phyloP scores from a whole-genome alignment of 371 early-diverging fungal genomes.

The Blakeslea trispora region DNA sequence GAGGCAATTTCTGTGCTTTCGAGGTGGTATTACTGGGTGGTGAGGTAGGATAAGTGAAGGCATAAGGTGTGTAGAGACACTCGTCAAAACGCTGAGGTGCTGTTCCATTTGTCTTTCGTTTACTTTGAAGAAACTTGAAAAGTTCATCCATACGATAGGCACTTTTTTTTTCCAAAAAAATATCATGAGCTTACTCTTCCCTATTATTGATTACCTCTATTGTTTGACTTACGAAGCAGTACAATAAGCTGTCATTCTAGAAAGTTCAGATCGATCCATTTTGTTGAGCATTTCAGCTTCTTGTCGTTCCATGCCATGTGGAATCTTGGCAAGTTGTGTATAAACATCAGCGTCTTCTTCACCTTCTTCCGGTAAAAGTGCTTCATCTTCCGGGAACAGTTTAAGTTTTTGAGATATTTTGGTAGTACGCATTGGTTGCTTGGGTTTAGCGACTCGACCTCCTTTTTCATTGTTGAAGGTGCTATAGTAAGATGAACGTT shows the following conservation, averaged over 20 bases:
- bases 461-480: conserved; percentile 18
- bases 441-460: conserved; percentile 27
- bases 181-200: not conserved
- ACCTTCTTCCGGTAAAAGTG: conserved; percentile 19
- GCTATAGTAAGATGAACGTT: conserved; percentile 19
- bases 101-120: conserved; percentile 39
- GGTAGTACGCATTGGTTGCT: conserved; percentile 79
- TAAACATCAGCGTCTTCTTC: conserved; percentile 44
- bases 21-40: conserved; percentile 28
- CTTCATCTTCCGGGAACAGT: conserved; percentile 85
- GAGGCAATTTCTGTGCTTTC: conserved; percentile 38
- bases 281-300: conserved; percentile 51
- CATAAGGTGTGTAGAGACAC: conserved; percentile 55
- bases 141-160: conserved; percentile 66
- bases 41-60: conserved; percentile 38
- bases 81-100: conserved; percentile 53
- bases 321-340: conserved; percentile 50
- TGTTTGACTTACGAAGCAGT: conserved; percentile 62
- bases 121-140: conserved; percentile 56
- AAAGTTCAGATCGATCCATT: conserved; percentile 46
- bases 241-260: conserved; percentile 91
- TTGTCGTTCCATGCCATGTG: conserved; percentile 46
- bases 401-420: conserved; percentile 92
- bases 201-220: not conserved
- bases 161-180: conserved; percentile 13